phyloP scores from a whole-genome alignment of 2,329 filamentous ascomycete species.

The Cryphonectria nitschkei region DNA sequence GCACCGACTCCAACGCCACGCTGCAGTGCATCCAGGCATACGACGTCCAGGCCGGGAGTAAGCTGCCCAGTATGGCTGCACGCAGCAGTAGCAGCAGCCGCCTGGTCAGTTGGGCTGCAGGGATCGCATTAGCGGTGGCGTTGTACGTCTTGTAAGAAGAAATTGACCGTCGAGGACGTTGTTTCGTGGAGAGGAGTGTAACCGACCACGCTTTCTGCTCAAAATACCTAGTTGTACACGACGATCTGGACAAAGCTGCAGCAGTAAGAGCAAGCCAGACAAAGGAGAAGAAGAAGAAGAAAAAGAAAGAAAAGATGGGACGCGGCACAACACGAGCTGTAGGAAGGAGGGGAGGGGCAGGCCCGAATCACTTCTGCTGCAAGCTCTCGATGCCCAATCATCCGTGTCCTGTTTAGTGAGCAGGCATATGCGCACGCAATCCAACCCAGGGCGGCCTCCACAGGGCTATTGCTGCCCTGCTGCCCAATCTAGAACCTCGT shows the following conservation, averaged over 20 bases:
- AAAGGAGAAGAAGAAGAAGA: no score
- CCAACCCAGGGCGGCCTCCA: no score
- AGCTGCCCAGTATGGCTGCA: neutral
- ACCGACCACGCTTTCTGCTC: no score
- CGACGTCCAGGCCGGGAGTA: constrained; percentile 3
- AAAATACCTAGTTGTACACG: no score
- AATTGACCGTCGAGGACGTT: neutral
- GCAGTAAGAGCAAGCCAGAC: no score
- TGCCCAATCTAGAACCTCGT: neutral
- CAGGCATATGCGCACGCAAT: neutral
- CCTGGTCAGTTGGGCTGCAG: neutral
- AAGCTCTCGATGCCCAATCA: neutral
- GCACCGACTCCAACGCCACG: neutral
- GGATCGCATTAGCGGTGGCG: neutral
- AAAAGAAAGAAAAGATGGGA: no score
- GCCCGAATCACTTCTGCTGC: neutral
- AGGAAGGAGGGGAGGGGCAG: no score
- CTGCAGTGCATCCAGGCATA: constrained; percentile 12
- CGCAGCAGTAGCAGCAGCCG: neutral
- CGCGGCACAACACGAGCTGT: no score
- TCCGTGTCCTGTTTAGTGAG: neutral
- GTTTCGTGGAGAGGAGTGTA: no score
- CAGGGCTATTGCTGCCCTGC: no score
- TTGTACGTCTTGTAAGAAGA: neutral
- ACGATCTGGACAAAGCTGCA: no score